Conservation (phyloP, 495 filamentous ascomycete species). For the Podospora anserina region DNA sequence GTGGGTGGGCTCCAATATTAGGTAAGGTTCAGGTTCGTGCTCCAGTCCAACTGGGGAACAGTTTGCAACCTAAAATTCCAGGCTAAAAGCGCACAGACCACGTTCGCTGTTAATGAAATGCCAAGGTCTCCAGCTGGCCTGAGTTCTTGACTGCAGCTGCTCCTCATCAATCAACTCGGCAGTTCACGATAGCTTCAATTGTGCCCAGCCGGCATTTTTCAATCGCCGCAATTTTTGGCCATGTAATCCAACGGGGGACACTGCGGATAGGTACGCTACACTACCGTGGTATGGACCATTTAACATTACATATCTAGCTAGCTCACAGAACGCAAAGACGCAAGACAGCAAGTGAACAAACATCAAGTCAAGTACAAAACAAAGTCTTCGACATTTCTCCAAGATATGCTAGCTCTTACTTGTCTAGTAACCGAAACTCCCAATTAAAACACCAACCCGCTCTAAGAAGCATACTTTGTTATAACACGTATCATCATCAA, state of each 20-base stretch:
- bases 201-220: neutral
- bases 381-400: neutral
- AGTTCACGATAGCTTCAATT: neutral
- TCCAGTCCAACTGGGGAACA: slow-evolving; percentile 17
- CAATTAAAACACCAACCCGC: neutral
- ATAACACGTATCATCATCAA: neutral
- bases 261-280: too few relatives aligned
- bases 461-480: slow-evolving; percentile 4
- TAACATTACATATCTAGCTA: too few relatives aligned
- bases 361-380: neutral
- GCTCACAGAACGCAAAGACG: too few relatives aligned
- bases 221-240: too few relatives aligned
- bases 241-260: too few relatives aligned
- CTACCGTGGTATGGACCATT: too few relatives aligned
- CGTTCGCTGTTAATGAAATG: neutral
- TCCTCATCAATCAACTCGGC: neutral
- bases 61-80: neutral
- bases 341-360: neutral
- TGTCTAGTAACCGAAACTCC: neutral
- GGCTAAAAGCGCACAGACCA: neutral
- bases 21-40: slow-evolving; percentile 19
- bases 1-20: slow-evolving; percentile 26
- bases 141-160: neutral
- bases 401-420: neutral
- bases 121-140: neutral